phyloP scores from a whole-genome alignment of 139 green algal species.

The Chlorella ohadii region DNA sequence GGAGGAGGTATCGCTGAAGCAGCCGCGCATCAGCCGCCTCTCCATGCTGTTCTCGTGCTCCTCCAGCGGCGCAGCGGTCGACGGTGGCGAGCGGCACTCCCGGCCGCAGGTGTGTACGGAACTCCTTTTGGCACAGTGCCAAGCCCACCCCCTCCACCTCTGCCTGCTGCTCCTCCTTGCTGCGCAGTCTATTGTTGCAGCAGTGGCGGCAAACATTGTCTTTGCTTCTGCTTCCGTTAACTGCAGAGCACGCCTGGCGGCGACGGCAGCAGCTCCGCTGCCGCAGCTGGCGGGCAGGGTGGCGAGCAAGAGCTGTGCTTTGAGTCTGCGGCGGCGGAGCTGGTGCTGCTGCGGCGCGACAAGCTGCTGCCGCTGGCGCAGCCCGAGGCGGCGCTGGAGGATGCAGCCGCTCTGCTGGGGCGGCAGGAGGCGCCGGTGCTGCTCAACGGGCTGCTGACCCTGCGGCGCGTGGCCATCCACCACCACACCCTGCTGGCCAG shows the following conservation, averaged over 20 bases:
- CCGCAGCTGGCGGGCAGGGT: neutral
- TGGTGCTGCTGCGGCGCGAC: slow-evolving; percentile 14
- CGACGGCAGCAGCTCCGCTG: neutral
- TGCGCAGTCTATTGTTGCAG: no score
- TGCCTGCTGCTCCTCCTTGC: no score
- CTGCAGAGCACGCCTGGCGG: no score
- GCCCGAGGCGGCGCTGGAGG: slow-evolving; percentile 12
- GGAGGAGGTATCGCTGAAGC: neutral
- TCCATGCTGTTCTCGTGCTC: neutral
- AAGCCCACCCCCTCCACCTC: no score
- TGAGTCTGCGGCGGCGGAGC: slow-evolving; percentile 1
- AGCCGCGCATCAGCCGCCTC: neutral
- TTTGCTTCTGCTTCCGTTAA: no score
- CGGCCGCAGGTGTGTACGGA: neutral
- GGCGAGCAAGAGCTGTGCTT: slow-evolving; percentile 1
- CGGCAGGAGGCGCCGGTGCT: slow-evolving; percentile 15
- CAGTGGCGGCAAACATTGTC: no score
- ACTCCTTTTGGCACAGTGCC: no score
- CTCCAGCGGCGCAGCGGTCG: neutral
- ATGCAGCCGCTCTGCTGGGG: slow-evolving; percentile 17
- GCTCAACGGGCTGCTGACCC: slow-evolving; percentile 15
- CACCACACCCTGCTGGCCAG: slow-evolving; percentile 3
- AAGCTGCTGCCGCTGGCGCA: slow-evolving; percentile 27
- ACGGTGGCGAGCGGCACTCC: neutral
- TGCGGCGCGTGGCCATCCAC: slow-evolving; percentile 24